phyloP scores from a whole-genome alignment of 345 rosid genomes.

The Cardamine resedifolia region DNA sequence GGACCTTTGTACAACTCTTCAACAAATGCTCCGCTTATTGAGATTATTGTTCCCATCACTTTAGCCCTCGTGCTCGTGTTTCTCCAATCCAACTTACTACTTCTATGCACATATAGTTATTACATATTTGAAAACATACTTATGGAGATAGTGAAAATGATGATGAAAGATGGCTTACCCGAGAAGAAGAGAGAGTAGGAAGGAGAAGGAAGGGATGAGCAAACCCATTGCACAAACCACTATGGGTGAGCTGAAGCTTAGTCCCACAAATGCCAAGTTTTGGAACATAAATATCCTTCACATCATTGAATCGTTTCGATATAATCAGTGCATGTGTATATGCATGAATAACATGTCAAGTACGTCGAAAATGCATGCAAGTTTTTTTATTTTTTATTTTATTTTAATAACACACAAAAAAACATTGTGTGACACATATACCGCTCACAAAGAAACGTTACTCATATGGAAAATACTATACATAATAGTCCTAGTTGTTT shows the following conservation, averaged over 20 bases:
- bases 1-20: conserved; percentile 65
- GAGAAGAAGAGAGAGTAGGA: conserved; percentile 54
- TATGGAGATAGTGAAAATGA: background rate
- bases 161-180: conserved; percentile 44
- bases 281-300: conserved; percentile 63
- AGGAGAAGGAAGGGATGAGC: conserved; percentile 60
- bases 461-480: conserved; percentile 3
- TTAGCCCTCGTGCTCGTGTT: conserved; percentile 48
- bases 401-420: conserved; percentile 1
- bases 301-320: conserved; percentile 3
- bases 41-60: conserved; percentile 51
- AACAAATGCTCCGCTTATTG: conserved; percentile 54
- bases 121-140: background rate
- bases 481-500: conserved; percentile 5
- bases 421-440: background rate
- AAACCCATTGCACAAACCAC: conserved; percentile 85
- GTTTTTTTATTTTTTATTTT: background rate
- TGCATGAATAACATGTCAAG: conserved; percentile 11
- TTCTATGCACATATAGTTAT: conserved; percentile 36
- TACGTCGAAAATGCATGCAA: conserved; percentile 25
- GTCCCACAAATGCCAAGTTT: conserved; percentile 66
- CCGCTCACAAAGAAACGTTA: conserved; percentile 30
- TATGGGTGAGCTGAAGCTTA: conserved; percentile 73
- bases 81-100: conserved; percentile 50
- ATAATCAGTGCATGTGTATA: background rate